Base-by-base conservation (phyloP, 2,329 filamentous ascomycete species). In the Pestalotiopsis sp. region DNA sequence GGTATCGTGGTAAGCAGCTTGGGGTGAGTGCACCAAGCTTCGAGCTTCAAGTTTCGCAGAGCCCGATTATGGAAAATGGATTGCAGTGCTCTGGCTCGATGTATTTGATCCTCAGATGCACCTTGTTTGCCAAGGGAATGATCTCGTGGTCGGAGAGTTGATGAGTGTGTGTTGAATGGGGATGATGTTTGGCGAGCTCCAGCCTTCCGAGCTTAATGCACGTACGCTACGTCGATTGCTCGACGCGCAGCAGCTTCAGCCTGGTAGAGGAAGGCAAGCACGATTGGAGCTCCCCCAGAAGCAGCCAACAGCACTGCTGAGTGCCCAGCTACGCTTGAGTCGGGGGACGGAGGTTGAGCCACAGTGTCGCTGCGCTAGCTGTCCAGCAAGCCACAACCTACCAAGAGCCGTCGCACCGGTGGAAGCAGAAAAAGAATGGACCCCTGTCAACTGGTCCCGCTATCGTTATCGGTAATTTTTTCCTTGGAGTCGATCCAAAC, bases 321-420 rank as follows among this genome's bases (percentile, higher is more conserved):
- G 20, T 20, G 44, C 17, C 7, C 44, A n/a, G 30, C 30, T 35
- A 2, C 30, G 30, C 39, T 11, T 22, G 38, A 24, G 40, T 64
- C 62, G 62, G 62, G 40, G 39, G 40, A 55, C 62, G 62, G 62
- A 56, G 63, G 35, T 48, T 65, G 63, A 56, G 63, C 63, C 63
- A 65, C 63, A 26, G 24, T 7, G 14, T 57, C 17, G 44, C 4
- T 7, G 26, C 30, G 35, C 44, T 52, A n/a, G 14, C 17, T 6
- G 44, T 17, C 7, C 6, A n/a, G 14, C 44, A 52, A 35, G 44
- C 44, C 44, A 52, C 44, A 35, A 40, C 26, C 20, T 20, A 63
- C 24, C 60, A n/a, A 40, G 22, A 14, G 39, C 35, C 35, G 26
- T 13, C 22, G 10, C 20, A 26, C 10, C 26, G n/a, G 58, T 61